Evolutionary conservation across 371 early-diverging fungal species (phyloP).

Genomic region (Basidiobolus heterosporus): DNA sequence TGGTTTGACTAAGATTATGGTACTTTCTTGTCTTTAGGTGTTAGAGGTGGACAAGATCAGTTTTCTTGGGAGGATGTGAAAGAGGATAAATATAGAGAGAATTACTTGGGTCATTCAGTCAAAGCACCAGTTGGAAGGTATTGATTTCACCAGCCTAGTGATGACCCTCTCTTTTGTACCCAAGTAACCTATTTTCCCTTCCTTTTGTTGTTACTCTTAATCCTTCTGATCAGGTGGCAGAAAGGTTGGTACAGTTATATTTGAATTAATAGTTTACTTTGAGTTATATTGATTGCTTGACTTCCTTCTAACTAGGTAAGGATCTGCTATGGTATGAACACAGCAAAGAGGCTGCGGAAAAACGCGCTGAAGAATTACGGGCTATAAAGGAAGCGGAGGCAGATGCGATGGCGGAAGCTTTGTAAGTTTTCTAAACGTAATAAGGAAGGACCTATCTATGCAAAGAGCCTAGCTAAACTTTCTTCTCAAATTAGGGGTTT

Average conservation of each 20-base stretch:
- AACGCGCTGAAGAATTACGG: slow-evolving; percentile 25
- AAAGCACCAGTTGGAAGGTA: slow-evolving; percentile 66
- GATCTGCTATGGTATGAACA: slow-evolving; percentile 65
- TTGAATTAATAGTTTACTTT: neutral
- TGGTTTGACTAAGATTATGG: no score
- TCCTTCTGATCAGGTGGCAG: slow-evolving; percentile 21
- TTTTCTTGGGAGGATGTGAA: slow-evolving; percentile 45
- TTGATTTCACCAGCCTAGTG: slow-evolving; percentile 1
- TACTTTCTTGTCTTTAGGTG: slow-evolving; percentile 17
- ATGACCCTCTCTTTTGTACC: neutral
- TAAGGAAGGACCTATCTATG: no score
- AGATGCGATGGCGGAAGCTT: slow-evolving; percentile 59
- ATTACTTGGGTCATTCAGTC: slow-evolving; percentile 72
- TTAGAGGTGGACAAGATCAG: slow-evolving; percentile 44
- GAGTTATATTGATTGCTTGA: neutral
- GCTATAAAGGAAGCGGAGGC: slow-evolving; percentile 59
- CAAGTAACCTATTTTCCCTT: neutral
- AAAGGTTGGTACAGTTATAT: slow-evolving; percentile 14
- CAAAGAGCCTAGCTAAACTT: no score
- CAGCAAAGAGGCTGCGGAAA: slow-evolving; percentile 16
- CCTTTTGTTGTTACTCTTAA: neutral
- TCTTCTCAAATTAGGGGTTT: no score
- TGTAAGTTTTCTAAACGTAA: no score
- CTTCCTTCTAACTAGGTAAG: slow-evolving; percentile 29
- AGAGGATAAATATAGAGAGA: slow-evolving; percentile 67